Percentiles rank a stretch among this genome's conserved stretches.
phyloP scores from a whole-genome alignment of 2,329 filamentous ascomycete genomes.

The Fusarium phyllophilum region DNA sequence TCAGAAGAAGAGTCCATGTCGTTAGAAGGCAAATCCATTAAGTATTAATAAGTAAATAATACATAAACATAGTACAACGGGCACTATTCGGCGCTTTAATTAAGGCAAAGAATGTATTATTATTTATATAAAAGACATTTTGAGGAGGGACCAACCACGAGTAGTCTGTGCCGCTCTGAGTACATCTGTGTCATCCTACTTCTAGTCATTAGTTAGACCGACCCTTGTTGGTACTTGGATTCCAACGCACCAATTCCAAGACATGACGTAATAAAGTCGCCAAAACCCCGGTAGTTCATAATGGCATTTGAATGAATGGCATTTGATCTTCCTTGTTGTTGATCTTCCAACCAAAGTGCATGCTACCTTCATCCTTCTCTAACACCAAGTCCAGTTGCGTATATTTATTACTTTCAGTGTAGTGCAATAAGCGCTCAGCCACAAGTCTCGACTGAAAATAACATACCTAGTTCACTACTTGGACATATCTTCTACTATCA shows the following conservation, averaged over 20 bases:
- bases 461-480: no score
- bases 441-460: background rate
- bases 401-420: background rate
- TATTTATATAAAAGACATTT: background rate
- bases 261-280: background rate
- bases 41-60: background rate
- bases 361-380: background rate
- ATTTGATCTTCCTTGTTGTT: background rate
- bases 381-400: background rate
- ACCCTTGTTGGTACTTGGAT: background rate
- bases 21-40: background rate
- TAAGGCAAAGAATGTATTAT: background rate
- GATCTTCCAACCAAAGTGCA: background rate
- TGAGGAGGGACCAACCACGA: background rate
- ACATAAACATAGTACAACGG: background rate
- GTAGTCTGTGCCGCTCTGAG: background rate
- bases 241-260: background rate
- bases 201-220: background rate
- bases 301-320: rapidly evolving
- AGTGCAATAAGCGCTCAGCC: no score
- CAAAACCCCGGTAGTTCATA: background rate
- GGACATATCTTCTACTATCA: background rate
- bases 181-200: background rate
- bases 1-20: background rate
- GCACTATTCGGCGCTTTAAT: background rate